Evolutionary conservation across 495 filamentous ascomycete species (phyloP).

Genomic region (Penicillium fimorum): DNA sequence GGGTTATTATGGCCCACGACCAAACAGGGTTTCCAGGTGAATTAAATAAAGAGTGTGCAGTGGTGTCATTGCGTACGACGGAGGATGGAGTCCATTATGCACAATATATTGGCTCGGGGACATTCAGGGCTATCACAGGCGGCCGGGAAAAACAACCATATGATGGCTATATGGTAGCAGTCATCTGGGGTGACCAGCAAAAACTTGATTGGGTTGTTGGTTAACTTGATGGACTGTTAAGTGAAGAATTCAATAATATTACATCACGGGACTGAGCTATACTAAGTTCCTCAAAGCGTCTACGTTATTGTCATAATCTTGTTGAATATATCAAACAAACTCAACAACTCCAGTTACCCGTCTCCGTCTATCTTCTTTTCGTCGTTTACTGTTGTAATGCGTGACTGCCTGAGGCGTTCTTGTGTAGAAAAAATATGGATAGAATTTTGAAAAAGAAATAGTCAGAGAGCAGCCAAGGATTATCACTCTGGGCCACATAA

Average conservation of each 20-base stretch:
- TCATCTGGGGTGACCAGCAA: neutral
- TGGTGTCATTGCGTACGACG: neutral
- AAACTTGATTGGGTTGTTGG: neutral
- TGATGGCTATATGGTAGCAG: neutral
- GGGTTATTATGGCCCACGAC: neutral
- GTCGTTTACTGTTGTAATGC: too few species aligned
- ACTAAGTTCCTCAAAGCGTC: neutral
- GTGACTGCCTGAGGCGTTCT: too few species aligned
- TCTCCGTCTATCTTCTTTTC: too few species aligned
- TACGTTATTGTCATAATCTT: neutral
- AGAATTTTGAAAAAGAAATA: neutral
- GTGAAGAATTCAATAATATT: neutral
- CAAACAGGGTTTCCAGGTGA: neutral
- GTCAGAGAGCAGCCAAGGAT: too few species aligned
- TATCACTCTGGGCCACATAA: too few species aligned
- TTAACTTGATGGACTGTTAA: neutral
- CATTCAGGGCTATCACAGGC: neutral
- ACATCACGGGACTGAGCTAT: neutral
- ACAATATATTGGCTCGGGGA: neutral
- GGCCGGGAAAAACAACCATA: neutral
- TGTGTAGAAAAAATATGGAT: neutral
- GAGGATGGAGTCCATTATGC: neutral
- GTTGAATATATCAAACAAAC: neutral
- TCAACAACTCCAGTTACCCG: neutral
- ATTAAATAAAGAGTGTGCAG: neutral